These are phyloP conservation scores for Yamadazyma buinensis DNA, from an alignment of 1,139 yeast species.

Conservation along the genomic window DNA sequence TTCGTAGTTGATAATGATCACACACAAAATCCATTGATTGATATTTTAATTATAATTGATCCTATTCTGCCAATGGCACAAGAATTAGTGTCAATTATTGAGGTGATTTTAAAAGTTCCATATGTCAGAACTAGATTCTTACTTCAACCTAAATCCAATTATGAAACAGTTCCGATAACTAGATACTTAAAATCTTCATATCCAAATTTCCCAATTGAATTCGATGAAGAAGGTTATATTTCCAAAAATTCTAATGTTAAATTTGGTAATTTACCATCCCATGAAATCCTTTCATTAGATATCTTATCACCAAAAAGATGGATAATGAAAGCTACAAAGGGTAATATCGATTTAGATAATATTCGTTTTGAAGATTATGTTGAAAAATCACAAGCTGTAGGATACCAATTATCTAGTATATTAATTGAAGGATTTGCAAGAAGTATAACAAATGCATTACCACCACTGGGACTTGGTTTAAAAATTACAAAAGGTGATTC, in stretches of 20 bases:
- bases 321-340: constrained; percentile 43
- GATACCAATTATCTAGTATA: constrained; percentile 39
- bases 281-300: constrained; percentile 52
- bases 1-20: constrained; percentile 24
- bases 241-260: not conserved
- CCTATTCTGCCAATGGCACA: constrained; percentile 74
- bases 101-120: constrained; percentile 36
- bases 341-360: constrained; percentile 56
- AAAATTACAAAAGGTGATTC: constrained; percentile 23
- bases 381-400: constrained; percentile 9
- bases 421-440: constrained; percentile 71
- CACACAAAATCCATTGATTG: constrained; percentile 27
- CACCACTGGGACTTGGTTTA: constrained; percentile 54
- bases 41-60: constrained; percentile 60
- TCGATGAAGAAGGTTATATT: constrained; percentile 35
- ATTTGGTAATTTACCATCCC: constrained; percentile 38
- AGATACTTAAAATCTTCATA: constrained; percentile 56
- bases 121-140: constrained; percentile 52
- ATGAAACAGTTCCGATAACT: constrained; percentile 43
- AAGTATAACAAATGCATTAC: constrained; percentile 30
- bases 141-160: constrained; percentile 51
- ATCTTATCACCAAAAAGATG: constrained; percentile 65
- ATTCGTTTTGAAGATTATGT: constrained; percentile 38
- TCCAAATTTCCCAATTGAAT: constrained; percentile 34
- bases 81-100: constrained; percentile 48